Evolutionary conservation across 345 rosid species (phyloP).

Genomic region (Capsella bursapastoris): DNA sequence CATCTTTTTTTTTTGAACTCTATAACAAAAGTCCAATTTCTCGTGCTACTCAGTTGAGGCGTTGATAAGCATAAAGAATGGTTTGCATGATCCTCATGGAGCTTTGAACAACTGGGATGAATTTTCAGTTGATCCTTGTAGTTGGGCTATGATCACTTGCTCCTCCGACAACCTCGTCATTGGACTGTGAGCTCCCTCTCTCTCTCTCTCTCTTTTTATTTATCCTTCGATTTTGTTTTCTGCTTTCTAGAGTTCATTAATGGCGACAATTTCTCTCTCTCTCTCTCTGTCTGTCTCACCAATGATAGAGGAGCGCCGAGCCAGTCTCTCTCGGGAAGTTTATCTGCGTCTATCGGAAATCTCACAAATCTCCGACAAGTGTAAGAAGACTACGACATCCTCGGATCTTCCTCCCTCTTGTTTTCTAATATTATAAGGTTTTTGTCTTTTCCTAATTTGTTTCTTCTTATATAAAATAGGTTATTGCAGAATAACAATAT

Average conservation of each 20-base stretch:
- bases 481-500: slow-evolving; percentile 85
- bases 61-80: slow-evolving; percentile 61
- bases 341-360: slow-evolving; percentile 69
- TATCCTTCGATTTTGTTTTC: neutral
- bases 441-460: neutral
- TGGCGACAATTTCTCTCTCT: slow-evolving; percentile 30
- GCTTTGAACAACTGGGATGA: slow-evolving; percentile 92
- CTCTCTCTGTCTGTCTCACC: slow-evolving; percentile 16
- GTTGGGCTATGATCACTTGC: slow-evolving; percentile 97
- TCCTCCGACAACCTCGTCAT: slow-evolving; percentile 80
- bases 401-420: slow-evolving; percentile 31
- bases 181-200: slow-evolving; percentile 59
- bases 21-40: neutral
- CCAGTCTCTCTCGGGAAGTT: slow-evolving; percentile 80
- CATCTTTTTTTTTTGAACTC: slow-evolving; percentile 3
- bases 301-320: slow-evolving; percentile 85
- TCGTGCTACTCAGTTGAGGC: slow-evolving; percentile 65
- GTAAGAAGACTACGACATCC: slow-evolving; percentile 59
- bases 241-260: slow-evolving; percentile 31
- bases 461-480: slow-evolving; percentile 47
- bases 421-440: neutral
- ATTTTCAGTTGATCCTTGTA: slow-evolving; percentile 95
- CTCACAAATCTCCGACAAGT: slow-evolving; percentile 94
- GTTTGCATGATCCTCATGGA: slow-evolving; percentile 78
- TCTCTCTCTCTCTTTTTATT: neutral